Evolutionary conservation across 2,329 filamentous ascomycete species (phyloP).

Genomic region (Sporothrix globosa): DNA sequence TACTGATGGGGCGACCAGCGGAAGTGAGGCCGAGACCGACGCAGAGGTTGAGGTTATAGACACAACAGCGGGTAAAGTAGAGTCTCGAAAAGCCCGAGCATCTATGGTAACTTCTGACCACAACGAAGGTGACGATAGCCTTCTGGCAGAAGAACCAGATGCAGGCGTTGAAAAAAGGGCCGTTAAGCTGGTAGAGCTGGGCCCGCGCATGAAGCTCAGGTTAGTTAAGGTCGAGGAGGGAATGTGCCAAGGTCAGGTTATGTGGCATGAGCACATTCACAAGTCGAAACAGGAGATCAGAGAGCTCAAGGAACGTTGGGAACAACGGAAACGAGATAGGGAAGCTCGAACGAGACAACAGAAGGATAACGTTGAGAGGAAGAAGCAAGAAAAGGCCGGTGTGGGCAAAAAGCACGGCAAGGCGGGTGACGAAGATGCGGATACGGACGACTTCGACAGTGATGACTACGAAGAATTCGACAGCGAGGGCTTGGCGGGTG

Average conservation of each 20-base stretch:
- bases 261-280: conserved; percentile 96
- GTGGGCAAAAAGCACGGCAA: conserved; percentile 44
- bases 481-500: conserved; percentile 56
- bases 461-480: conserved; percentile 56
- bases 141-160: conserved; percentile 43
- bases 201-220: conserved; percentile 83
- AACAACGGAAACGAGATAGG: conserved; percentile 76
- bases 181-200: conserved; percentile 89
- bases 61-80: conserved; percentile 64
- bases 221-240: conserved; percentile 97
- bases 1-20: conserved; percentile 74
- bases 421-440: conserved; percentile 47
- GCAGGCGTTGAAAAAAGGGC: conserved; percentile 77
- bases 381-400: conserved; percentile 61
- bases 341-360: conserved; percentile 80
- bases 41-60: conserved; percentile 87
- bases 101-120: conserved; percentile 47
- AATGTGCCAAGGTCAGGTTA: conserved; percentile 81
- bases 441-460: conserved; percentile 47
- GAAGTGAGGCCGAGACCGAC: conserved; percentile 91
- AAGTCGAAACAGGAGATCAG: conserved; percentile 79
- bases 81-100: conserved; percentile 55
- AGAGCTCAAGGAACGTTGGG: conserved; percentile 81
- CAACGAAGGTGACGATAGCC: conserved; percentile 50
- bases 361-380: conserved; percentile 87